phyloP scores from a whole-genome alignment of 805 yeast genomes.

The Candida silvicultrix region DNA sequence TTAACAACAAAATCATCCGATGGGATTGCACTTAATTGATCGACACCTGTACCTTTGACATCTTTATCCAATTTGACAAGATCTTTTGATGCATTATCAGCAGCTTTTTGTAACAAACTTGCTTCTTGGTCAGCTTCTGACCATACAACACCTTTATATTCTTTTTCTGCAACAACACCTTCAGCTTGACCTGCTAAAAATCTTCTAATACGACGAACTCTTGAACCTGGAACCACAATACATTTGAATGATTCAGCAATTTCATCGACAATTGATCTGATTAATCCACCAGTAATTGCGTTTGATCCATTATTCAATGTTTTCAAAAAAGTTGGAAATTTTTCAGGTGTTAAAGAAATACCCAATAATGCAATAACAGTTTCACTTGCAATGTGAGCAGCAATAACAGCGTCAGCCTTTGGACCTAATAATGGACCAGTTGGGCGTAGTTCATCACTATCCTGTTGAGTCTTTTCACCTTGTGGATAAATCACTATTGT shows the following conservation, averaged over 20 bases:
- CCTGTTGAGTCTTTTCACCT: constrained; percentile 29
- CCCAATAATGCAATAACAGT: constrained; percentile 76
- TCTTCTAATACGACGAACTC: constrained; percentile 86
- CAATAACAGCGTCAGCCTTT: constrained; percentile 85
- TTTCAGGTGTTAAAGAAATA: constrained; percentile 68
- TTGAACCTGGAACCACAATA: constrained; percentile 85
- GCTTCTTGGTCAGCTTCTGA: constrained; percentile 76
- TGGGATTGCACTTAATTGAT: constrained; percentile 56
- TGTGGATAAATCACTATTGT: constrained; percentile 80
- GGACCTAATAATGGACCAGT: constrained; percentile 77
- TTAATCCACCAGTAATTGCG: constrained; percentile 57
- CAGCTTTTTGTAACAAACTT: constrained; percentile 38
- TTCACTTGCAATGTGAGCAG: constrained; percentile 84
- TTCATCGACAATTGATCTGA: constrained; percentile 76
- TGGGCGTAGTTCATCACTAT: constrained; percentile 35
- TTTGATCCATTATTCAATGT: constrained; percentile 21
- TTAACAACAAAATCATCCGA: constrained; percentile 65
- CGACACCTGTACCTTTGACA: constrained; percentile 28
- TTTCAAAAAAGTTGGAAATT: constrained; percentile 50
- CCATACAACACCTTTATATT: constrained; percentile 90
- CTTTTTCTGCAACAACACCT: constrained; percentile 85
- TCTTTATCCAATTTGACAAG: constrained; percentile 33
- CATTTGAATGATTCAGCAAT: constrained; percentile 82
- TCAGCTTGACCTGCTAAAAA: constrained; percentile 95
- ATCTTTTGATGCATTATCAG: constrained; percentile 27